Base-by-base conservation (phyloP, 1,284 basidiomycete species). In the Megacollybia platyphylla region DNA sequence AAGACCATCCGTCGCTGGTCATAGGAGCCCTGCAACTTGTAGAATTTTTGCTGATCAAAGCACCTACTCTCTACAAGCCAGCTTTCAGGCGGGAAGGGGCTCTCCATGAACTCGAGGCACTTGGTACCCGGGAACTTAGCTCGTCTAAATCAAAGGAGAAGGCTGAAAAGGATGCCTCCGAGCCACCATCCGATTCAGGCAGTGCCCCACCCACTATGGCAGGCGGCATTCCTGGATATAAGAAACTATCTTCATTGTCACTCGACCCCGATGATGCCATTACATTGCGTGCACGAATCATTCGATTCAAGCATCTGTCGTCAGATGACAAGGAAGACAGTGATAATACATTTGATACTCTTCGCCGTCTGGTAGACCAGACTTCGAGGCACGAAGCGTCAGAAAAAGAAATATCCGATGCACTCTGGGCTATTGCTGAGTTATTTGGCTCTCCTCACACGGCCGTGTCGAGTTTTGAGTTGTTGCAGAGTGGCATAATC, bases 381-480 rank as follows among this genome's bases (percentile, higher is more conserved):
- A 67, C 93, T 5, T 70, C 73, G 10, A 60, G 65, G 4, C 56
- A 65, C 9, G 63, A 71, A 30, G 67, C 76, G 0, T 67, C 71
- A n/a, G 82, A 87, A 57, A 74, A 73, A 49, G 74, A 78, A 27
- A 59, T 87, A n/a, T 60, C 68, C 18, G 71, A 75, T 29, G 73
- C 77, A 8, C 62, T 96, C 18, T 67, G 70, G 44, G 78, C 83
- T 48, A 68, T 97, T 15, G 86, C 87, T 0, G 70, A 72, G 10
- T 69, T 92, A 36, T 94, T 99, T 57, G 67, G 80, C 1, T 80
- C 80, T n/a, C 70, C 74, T 27, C 72, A 78, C 52, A 75, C 72
- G 3, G 85, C 90, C 7, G 78, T 97, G 8, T 97, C 93, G 1
- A 96, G 92, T 60, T 98, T 97, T 52, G 96, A 99, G 64, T 63